Percentiles rank a stretch among this genome's conserved stretches.
These are phyloP conservation scores for Penicillium janthinellum DNA, from an alignment of 2,329 filamentous ascomycete genomes.

Conservation along the genomic window DNA sequence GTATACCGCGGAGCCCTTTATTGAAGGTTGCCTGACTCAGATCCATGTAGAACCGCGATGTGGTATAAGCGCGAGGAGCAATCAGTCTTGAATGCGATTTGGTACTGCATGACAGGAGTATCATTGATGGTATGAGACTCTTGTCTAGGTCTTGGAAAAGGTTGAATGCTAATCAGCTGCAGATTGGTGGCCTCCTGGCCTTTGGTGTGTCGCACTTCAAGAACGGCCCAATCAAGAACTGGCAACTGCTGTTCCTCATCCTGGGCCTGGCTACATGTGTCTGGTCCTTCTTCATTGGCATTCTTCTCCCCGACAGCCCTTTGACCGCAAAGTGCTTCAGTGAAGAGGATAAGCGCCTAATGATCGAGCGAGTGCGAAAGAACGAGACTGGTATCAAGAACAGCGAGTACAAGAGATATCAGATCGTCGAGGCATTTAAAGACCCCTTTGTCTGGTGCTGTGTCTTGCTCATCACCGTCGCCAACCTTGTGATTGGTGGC, in stretches of 20 bases:
- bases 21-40: background rate
- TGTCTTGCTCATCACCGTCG: slow-evolving; percentile 18
- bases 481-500: slow-evolving; percentile 32
- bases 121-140: slow-evolving; percentile 53
- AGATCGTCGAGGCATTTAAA: slow-evolving; percentile 50
- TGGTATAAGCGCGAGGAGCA: slow-evolving; percentile 71
- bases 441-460: slow-evolving; percentile 23
- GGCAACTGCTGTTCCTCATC: slow-evolving; percentile 66
- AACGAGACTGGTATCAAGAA: slow-evolving; percentile 64
- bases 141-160: background rate
- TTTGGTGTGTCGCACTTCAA: slow-evolving; percentile 51
- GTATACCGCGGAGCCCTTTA: slow-evolving; percentile 14
- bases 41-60: slow-evolving; percentile 53
- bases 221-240: slow-evolving; percentile 56
- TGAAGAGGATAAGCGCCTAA: slow-evolving; percentile 62
- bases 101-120: slow-evolving; percentile 72
- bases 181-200: slow-evolving; percentile 66
- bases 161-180: background rate
- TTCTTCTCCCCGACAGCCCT: slow-evolving; percentile 64
- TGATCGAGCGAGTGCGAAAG: slow-evolving; percentile 58
- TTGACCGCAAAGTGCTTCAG: slow-evolving; percentile 67
- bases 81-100: slow-evolving; percentile 63
- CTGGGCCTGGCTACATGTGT: slow-evolving; percentile 55
- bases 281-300: slow-evolving; percentile 53
- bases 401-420: slow-evolving; percentile 51